Evolutionary conservation across 1,284 basidiomycete genomes (phyloP), one percentile per base, ranked within the genome.

Genomic region (Ceratobasidium sp.): DNA sequence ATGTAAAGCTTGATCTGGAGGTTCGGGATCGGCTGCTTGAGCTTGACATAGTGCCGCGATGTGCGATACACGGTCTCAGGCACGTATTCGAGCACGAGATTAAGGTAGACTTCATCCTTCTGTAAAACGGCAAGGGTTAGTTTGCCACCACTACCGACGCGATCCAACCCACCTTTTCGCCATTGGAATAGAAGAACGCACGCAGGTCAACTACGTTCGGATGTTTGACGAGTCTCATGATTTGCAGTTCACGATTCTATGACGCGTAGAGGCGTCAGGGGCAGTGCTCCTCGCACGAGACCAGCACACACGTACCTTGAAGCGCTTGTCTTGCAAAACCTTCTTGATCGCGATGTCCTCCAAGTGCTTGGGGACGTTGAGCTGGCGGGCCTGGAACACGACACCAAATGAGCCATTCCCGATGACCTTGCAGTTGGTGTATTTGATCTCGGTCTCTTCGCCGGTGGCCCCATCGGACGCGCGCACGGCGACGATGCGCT

Each of bases 61-160:
- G 97, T 96, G 79, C 97, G 93, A 85, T 99, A 99, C 73, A 99
- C 97, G 30, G 97, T 99, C 85, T 99, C 97, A 55, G 97, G 97
- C 57, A 99, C 96, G 82, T 95, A 99, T 88, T 99, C 97, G 79
- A 98, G 90, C 53, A 99, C 96, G 79, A 99, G 91, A 82, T 99
- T 99, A 79, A 99, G 91, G 84, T 97, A 99, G 72, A 99, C 96
- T 86, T 99, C 97, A 83, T 99, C 97, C 87, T 98, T 98, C 94
- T 97, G 82, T 71, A 71, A 30, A 50, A 23, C 57, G 52, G 9
- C 61, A 16, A 74, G 43, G 59, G 55, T 53, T 59, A 41, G 75
- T 23, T 36, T 26, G 36, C 45, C 26, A 65, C 46, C 28, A 59
- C 45, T 71, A 48, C 71, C 26, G 70, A 18, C 59, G 39, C 28